Evolutionary conservation across 306 rosid species (phyloP).

Genomic region (Pachyrhizus erosus): DNA sequence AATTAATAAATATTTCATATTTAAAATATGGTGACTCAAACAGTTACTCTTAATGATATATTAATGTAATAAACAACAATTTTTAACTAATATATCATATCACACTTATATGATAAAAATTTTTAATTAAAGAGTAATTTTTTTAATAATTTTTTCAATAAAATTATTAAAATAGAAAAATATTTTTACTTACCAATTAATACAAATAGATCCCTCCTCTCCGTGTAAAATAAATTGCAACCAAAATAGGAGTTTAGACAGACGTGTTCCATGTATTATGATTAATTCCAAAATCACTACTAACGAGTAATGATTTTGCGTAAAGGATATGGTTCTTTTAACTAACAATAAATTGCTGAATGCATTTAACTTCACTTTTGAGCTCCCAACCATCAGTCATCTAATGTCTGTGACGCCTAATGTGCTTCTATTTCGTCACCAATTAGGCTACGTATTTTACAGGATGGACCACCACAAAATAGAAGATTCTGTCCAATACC

Average conservation of each 20-base stretch:
- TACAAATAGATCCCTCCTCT: not conserved
- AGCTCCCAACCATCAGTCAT: not conserved
- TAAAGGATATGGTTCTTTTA: constrained; percentile 40
- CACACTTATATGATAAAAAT: too few relatives aligned
- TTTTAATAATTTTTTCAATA: not conserved
- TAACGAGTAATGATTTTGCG: constrained; percentile 34
- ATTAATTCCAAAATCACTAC: constrained; percentile 34
- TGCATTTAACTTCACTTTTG: constrained; percentile 33
- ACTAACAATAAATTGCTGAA: not conserved
- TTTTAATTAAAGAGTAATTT: too few relatives aligned
- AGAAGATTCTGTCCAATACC: not conserved
- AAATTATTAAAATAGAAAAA: not conserved
- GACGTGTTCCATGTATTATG: constrained; percentile 45
- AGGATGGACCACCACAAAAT: constrained; percentile 10
- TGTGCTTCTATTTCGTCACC: not conserved
- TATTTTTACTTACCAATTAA: not conserved
- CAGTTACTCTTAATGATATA: too few relatives aligned
- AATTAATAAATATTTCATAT: too few relatives aligned
- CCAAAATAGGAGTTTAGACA: not conserved
- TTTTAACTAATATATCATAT: too few relatives aligned
- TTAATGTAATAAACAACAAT: too few relatives aligned
- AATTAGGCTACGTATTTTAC: not conserved
- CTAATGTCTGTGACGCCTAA: not conserved
- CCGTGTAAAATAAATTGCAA: constrained; percentile 6
- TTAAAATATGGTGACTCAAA: too few relatives aligned